Base-by-base conservation (phyloP, 2,329 filamentous ascomycete genomes). In the Pseudogymnoascus sp. region DNA sequence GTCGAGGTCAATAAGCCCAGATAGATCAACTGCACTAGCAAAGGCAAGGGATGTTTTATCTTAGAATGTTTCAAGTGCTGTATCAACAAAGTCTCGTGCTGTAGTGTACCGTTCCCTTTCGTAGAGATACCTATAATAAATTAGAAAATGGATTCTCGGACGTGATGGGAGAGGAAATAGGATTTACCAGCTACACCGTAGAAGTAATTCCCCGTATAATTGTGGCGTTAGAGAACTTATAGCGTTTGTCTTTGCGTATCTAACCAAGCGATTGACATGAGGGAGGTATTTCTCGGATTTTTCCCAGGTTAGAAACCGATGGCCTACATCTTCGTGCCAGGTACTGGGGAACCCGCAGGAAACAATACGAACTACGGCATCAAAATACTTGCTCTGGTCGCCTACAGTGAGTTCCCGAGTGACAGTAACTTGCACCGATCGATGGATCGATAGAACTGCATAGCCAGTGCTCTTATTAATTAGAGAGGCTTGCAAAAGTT, bases 1-100 rank as follows among this genome's bases (percentile, higher is more conserved):
- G 50, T 74, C 73, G 19, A 75, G 63, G 50, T 72, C 68, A n/a
- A 74, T 69, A 28, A 74, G 70, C 19, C 73, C 73, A 6, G 62
- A 65, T 6, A 75, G 66, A 38, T 72, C 71, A 35, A 73, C 69
- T 31, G 72, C 72, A 60, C 68, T 72, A 1, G 72, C 70, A 64
- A 70, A 73, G 8, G 65, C 66, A 5, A 72, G 62, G 14, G 64
- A 68, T 8, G 66, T 63, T 31, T 65, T 70, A 60, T 72, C 66
- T 11, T 68, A 63, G 31, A 73, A 66, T 10, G 66, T 68, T 5
- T 59, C 40, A 43, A 73, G 61, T 6, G 71, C 72, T 61, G 65
- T 62, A 6, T 69, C 60, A 12, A 72, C 65, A 40, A 74, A 65
- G 8, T 60, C 63, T 37, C 62, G 40, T 7, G 72, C 72, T 12